Base-by-base conservation (phyloP, 73 alveolate genomes). In the Paramecium primaurelia region DNA sequence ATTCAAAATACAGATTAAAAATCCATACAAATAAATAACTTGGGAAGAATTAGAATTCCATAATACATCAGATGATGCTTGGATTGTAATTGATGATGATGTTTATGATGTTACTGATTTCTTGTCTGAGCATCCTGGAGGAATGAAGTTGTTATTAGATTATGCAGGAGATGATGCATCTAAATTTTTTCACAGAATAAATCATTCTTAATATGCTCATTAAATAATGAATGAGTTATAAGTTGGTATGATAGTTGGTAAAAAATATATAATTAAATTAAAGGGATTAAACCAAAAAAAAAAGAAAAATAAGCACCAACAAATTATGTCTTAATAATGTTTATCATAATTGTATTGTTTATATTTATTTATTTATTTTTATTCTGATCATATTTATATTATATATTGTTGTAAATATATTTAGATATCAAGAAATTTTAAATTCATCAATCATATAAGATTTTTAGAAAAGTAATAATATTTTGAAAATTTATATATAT, bases 51-150 rank as follows among this genome's bases (percentile, higher is more conserved):
- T 98, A 16, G 94, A 96, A 25, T 28, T 86, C 71, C 99, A 98
- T 92, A 96, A 94, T 86, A 93, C 96, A 18, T 89, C 93, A 37
- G 94, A 96, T n/a, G 99, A 97, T 83, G 92, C 97, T 38, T 97
- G 99, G 99, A 87, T 96, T 28, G 97, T 97, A 16, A 92, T 96
- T 60, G 96, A 97, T 64, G 97, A 97, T 26, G 94, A 93, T 73
- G 98, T 98, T 12, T 98, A 95, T 93, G 98, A 98, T 94, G 92
- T 98, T 38, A 96, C 99, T 8, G 95, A 92, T 89, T 98, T 88
- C 83, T 58, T 95, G 32, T 93, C 88, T 77, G 45, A 86, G 68
- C 99, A 98, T 86, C 99, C 99, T 11, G 99, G 99, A 14, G 99
- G 99, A 26, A 77, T 84, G 83, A 75, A 77, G 37, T 54, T 71